phyloP scores from a whole-genome alignment of 2,329 filamentous ascomycete species.

The Sporothrix humicola region DNA sequence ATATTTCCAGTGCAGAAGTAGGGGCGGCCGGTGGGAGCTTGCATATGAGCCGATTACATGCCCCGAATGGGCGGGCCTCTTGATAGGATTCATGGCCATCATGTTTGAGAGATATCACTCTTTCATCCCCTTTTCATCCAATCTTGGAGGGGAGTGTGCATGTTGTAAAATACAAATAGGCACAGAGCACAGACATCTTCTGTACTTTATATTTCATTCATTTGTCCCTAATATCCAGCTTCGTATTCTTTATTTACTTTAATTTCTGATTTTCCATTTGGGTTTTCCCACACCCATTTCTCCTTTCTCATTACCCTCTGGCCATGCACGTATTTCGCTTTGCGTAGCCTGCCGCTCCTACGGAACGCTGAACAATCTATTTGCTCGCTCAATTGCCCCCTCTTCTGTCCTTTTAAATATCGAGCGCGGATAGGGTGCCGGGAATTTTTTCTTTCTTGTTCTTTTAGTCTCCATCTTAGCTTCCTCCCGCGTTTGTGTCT shows the following conservation, averaged over 20 bases:
- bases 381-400: not conserved
- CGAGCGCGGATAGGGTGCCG: not conserved
- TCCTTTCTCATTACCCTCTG: not conserved
- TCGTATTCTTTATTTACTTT: not conserved
- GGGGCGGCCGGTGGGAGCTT: not conserved
- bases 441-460: not conserved
- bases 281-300: not conserved
- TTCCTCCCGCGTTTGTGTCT: not conserved
- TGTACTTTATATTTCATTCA: not conserved
- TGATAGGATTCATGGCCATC: no score
- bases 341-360: not conserved
- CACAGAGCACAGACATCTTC: not conserved
- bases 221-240: not conserved
- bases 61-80: not conserved
- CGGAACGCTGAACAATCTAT: not conserved
- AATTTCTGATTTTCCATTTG: not conserved
- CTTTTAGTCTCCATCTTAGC: not conserved
- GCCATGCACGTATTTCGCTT: not conserved
- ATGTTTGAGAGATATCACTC: not conserved
- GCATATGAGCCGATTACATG: not conserved
- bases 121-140: not conserved
- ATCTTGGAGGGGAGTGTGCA: constrained; percentile 15
- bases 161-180: not conserved
- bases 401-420: not conserved
- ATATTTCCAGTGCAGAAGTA: not conserved